Evolutionary conservation across 2,329 filamentous ascomycete genomes (phyloP), one percentile per base, ranked within the genome.

Genomic region (Nigrospora sphaerica): DNA sequence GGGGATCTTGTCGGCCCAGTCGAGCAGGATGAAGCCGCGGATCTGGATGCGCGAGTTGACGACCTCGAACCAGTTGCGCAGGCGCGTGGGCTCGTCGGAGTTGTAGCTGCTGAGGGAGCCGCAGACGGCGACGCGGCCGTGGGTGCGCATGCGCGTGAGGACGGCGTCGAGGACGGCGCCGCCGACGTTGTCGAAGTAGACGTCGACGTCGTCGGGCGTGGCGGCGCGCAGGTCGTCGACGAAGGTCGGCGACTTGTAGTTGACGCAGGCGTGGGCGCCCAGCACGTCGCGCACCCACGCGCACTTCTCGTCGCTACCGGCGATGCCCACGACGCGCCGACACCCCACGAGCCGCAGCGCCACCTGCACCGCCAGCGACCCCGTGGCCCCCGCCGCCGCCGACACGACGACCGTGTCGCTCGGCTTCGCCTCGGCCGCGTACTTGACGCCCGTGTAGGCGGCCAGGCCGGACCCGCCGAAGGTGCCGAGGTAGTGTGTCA

Each of bases 271-370:
- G 53, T 79, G 73, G 5, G 72, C 72, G 4, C 74, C 74, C 1
- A 77, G 60, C 34, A 58, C 60, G 50, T 72, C 66, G 2, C 42
- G 49, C 18, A 75, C 70, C 65, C 69, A 72, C 19, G 57, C 56
- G 55, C 74, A 77, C 60, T 79, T 79, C 40, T 69, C 69, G 40
- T 73, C 70, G 0, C 68, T 66, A 4, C 75, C 74, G 1, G 75
- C 72, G 45, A 79, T 76, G 12, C 75, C 75, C 44, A 77, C 66
- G 13, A 77, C 66, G 51, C 60, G 63, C 56, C 65, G 71, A 45
- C 67, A 67, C 5, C 68, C 62, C 11, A 73, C 47, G 23, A 73
- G 49, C 47, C 73, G 63, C 59, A 73, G 74, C 6, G 73, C 74
- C 47, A 77, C 71, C 57, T 78, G 74, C 6, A 75, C 72, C 1